Percentiles rank a stretch among this genome's conserved stretches.
phyloP scores from a whole-genome alignment of 73 alveolate species.

The Tetrahymena thermophila region DNA sequence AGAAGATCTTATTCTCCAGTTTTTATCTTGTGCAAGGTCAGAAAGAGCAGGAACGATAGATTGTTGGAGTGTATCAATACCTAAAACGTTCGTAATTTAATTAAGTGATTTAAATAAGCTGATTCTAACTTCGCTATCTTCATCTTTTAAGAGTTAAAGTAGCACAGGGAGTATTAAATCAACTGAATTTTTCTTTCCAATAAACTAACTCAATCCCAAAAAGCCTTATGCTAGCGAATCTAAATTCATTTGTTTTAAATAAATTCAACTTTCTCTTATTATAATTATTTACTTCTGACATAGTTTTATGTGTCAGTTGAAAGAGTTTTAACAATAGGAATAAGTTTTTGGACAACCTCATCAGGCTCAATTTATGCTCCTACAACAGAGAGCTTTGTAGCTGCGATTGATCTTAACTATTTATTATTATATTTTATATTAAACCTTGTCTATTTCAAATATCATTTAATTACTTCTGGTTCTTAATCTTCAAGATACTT shows the following conservation, averaged over 20 bases:
- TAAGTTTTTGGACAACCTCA: constrained; percentile 8
- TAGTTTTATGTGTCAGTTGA: constrained; percentile 12
- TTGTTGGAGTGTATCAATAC: constrained; percentile 27
- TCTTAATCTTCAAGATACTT: constrained; percentile 25
- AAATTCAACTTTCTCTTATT: not conserved
- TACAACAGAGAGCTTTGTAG: constrained; percentile 12
- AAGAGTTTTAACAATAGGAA: constrained; percentile 12
- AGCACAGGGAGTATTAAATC: constrained; percentile 30
- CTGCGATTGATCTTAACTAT: constrained; percentile 23
- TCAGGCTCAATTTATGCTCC: constrained; percentile 24
- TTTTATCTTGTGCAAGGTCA: constrained; percentile 42
- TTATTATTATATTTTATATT: not conserved
- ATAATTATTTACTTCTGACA: constrained; percentile 27
- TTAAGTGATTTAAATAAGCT: constrained; percentile 33
- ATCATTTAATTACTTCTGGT: constrained; percentile 4
- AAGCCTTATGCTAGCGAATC: constrained; percentile 34
- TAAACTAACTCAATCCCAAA: constrained; percentile 23
- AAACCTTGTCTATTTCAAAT: not conserved
- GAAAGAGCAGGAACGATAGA: constrained; percentile 36
- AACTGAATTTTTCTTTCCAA: constrained; percentile 32
- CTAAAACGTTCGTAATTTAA: constrained; percentile 28
- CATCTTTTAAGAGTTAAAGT: constrained; percentile 17
- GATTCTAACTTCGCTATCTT: constrained; percentile 42
- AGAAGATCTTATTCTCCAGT: constrained; percentile 44
- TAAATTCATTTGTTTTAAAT: not conserved